These are phyloP conservation scores for Abrus precatorius DNA, from an alignment of 306 rosid genomes.

Conservation along the genomic window DNA sequence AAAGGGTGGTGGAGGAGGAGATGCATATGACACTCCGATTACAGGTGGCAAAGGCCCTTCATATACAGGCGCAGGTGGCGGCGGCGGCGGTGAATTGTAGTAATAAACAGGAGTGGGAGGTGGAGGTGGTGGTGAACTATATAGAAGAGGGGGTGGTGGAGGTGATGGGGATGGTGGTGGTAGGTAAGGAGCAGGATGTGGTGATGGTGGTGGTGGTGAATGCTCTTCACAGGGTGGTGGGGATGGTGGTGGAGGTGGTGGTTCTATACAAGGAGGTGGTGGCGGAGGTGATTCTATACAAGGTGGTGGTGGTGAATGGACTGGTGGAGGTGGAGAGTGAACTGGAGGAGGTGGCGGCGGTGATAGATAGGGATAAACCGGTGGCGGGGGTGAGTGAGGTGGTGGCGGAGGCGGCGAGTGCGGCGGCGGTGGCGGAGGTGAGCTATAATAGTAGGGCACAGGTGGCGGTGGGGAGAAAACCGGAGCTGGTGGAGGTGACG, in stretches of 20 bases:
- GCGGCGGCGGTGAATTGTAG: slow-evolving; percentile 52
- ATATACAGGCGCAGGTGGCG: slow-evolving; percentile 93
- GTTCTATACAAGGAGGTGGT: slow-evolving; percentile 67
- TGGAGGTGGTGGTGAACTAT: slow-evolving; percentile 52
- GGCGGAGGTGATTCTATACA: slow-evolving; percentile 73
- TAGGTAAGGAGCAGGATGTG: slow-evolving; percentile 50
- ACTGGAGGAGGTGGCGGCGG: slow-evolving; percentile 83
- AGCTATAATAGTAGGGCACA: slow-evolving; percentile 44
- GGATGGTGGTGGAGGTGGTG: slow-evolving; percentile 69
- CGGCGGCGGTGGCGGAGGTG: slow-evolving; percentile 55
- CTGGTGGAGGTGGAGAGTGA: slow-evolving; percentile 69
- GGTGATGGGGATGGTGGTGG: slow-evolving; percentile 71
- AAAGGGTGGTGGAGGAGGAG: slow-evolving; percentile 98
- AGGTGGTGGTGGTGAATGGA: slow-evolving; percentile 73
- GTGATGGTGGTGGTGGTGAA: slow-evolving; percentile 66
- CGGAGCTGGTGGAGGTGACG: slow-evolving; percentile 56
- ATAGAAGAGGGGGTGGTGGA: slow-evolving; percentile 53
- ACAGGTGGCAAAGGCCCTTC: slow-evolving; percentile 96
- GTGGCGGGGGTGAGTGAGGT: slow-evolving; percentile 61
- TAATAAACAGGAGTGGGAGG: slow-evolving; percentile 41
- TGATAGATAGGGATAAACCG: slow-evolving; percentile 47
- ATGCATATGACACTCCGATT: slow-evolving; percentile 80
- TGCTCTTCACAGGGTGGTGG: slow-evolving; percentile 68
- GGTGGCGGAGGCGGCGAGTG: slow-evolving; percentile 50
- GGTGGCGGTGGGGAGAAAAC: slow-evolving; percentile 66